Evolutionary conservation across 306 rosid species (phyloP).

Genomic region (Macrotyloma uniflorum): DNA sequence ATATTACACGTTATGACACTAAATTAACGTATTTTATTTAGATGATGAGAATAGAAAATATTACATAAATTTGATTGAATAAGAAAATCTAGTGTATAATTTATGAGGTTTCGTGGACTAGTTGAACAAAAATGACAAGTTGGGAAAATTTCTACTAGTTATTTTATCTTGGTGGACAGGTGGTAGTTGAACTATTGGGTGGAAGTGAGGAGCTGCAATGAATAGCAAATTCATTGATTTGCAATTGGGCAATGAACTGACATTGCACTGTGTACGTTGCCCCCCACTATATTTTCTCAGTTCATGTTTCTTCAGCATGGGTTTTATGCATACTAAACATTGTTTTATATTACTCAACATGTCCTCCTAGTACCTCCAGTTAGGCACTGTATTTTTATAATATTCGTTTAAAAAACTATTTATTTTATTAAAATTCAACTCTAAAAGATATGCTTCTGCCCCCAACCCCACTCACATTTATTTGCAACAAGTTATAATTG

Average conservation of each 20-base stretch:
- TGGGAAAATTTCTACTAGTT: too few relatives aligned
- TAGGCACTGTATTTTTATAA: too few relatives aligned
- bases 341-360: not conserved
- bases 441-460: not conserved
- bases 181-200: slow-evolving; percentile 39
- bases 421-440: not conserved
- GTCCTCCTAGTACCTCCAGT: not conserved
- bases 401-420: too few relatives aligned
- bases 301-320: not conserved
- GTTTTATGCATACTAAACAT: not conserved
- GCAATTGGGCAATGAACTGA: not conserved
- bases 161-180: slow-evolving; percentile 8
- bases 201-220: slow-evolving; percentile 21
- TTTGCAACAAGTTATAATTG: not conserved
- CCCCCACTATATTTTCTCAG: not conserved
- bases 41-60: too few relatives aligned
- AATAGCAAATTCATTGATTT: slow-evolving; percentile 9
- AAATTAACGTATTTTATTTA: too few relatives aligned
- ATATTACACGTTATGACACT: too few relatives aligned
- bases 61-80: too few relatives aligned
- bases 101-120: too few relatives aligned
- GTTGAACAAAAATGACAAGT: too few relatives aligned
- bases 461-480: not conserved
- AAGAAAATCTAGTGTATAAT: too few relatives aligned
- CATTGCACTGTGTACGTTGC: not conserved